These are phyloP conservation scores for Pelargonium cotyledonis DNA, from an alignment of 441 rosid genomes.

Conservation along the genomic window DNA sequence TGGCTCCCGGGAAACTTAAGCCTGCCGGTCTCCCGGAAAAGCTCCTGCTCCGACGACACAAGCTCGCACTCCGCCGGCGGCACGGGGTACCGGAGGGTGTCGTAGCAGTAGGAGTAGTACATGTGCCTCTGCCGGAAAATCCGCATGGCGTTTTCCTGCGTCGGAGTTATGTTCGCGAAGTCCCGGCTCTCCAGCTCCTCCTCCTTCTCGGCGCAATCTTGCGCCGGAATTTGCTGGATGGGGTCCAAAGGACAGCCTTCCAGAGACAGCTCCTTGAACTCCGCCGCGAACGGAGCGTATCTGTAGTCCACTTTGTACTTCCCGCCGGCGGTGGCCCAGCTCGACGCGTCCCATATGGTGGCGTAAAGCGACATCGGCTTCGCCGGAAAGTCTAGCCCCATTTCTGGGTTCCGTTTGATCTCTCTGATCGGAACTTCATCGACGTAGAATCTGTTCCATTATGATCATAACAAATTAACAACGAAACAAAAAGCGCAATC, in stretches of 20 bases:
- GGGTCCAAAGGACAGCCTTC: slow-evolving; percentile 74
- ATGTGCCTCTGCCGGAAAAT: slow-evolving; percentile 54
- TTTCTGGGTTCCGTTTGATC: slow-evolving; percentile 16
- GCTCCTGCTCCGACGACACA: slow-evolving; percentile 38
- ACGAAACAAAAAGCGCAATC: no score
- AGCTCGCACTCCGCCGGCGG: slow-evolving; percentile 59
- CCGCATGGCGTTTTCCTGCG: slow-evolving; percentile 49
- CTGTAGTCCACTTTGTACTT: slow-evolving; percentile 65
- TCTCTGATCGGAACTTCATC: slow-evolving; percentile 85
- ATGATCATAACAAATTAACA: background rate
- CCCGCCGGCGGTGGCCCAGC: slow-evolving; percentile 94
- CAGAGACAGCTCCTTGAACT: slow-evolving; percentile 52
- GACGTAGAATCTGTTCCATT: slow-evolving; percentile 78
- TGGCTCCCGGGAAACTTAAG: slow-evolving; percentile 66
- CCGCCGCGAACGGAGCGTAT: slow-evolving; percentile 65
- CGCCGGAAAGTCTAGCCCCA: slow-evolving; percentile 50
- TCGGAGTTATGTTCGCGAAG: slow-evolving; percentile 30
- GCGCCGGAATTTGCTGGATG: slow-evolving; percentile 34
- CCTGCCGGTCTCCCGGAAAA: slow-evolving; percentile 57
- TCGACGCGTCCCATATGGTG: slow-evolving; percentile 92
- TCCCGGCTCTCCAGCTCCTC: slow-evolving; percentile 34
- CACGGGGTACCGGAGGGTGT: slow-evolving; percentile 46
- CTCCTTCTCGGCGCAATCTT: slow-evolving; percentile 27
- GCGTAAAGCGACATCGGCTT: slow-evolving; percentile 87
- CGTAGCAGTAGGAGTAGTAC: slow-evolving; percentile 88